Percentiles rank a stretch among this genome's conserved stretches.
These are phyloP conservation scores for Schwanniomyces etchellsii DNA, from an alignment of 1,139 yeast species.

Conservation along the genomic window DNA sequence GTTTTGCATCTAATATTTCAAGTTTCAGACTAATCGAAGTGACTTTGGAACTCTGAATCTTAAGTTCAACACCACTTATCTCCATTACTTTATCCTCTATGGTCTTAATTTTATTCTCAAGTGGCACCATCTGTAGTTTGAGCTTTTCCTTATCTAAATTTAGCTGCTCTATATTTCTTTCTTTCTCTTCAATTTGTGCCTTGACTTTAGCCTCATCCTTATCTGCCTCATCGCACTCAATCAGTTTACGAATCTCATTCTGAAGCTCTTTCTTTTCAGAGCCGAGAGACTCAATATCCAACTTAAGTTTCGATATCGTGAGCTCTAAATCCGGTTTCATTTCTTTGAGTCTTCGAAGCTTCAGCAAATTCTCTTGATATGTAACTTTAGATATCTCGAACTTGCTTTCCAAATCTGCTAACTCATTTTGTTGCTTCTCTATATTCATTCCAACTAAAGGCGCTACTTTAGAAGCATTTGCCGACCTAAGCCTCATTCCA, in stretches of 20 bases:
- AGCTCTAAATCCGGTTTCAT: slow-evolving; percentile 67
- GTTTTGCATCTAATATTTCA: slow-evolving; percentile 54
- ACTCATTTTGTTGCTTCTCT: slow-evolving; percentile 46
- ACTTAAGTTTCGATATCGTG: slow-evolving; percentile 49
- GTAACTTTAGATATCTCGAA: slow-evolving; percentile 49
- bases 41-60: slow-evolving; percentile 77
- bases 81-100: slow-evolving; percentile 79
- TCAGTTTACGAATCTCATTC: slow-evolving; percentile 26
- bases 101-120: slow-evolving; percentile 52
- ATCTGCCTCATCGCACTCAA: slow-evolving; percentile 30
- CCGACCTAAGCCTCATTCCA: slow-evolving; percentile 49
- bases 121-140: slow-evolving; percentile 49
- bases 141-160: slow-evolving; percentile 37
- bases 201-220: slow-evolving; percentile 19
- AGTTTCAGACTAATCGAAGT: slow-evolving; percentile 68
- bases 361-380: slow-evolving; percentile 54
- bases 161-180: slow-evolving; percentile 27
- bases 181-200: slow-evolving; percentile 33
- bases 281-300: slow-evolving; percentile 63
- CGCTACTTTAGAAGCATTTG: slow-evolving; percentile 14
- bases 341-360: slow-evolving; percentile 53
- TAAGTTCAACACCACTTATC: slow-evolving; percentile 84
- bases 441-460: slow-evolving; percentile 35
- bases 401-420: slow-evolving; percentile 49
- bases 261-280: slow-evolving; percentile 41